Evolutionary conservation across 192 early-diverging fungal genomes (phyloP), one percentile per base, ranked within the genome.

Genomic region (Glomus cerebriforme): DNA sequence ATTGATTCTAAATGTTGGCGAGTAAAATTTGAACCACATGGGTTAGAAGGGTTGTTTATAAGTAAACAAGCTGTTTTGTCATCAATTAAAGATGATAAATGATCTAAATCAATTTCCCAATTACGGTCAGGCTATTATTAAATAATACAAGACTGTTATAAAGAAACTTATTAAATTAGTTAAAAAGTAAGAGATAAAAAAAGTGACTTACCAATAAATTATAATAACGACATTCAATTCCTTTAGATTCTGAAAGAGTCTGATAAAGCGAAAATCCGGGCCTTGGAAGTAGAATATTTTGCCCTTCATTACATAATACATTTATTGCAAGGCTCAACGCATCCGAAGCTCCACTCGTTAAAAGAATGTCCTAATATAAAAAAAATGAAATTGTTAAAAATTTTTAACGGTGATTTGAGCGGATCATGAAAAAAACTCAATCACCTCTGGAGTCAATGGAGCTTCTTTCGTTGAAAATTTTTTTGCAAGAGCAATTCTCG

Each of bases 1-100:
- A 95, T 92, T 39, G 87, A 92, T 26, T 87, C 78, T 47, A 97
- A 85, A 69, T 96, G 95, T 29, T 88, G 79, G 32, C 88, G 85
- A 45, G 90, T 86, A 79, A 92, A 97, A 58, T 94, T 93, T 35
- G 95, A 96, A 5, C 96, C 96, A 77, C 96, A 97, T 1, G 96
- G 96, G 82, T 97, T 97, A 54, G 93, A 95, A 37, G 96, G 95
- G 84, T 95, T 97, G 88, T 96, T 96, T 85, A 96, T 91, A 47
- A 96, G 78, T 58, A 96, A 91, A 27, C 90, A 91, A 1, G 90
- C 89, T 6, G 96, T 97, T 47, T 93, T 91, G 0, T 89, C 86
- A 79, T 97, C 93, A 67, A 97, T 93, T 75, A 94, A 87, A 4
- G 91, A 90, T 79, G 92, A 92, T 79, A 97, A 80, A 37, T 96